Evolutionary conservation across 2,329 filamentous ascomycete genomes (phyloP), one percentile per base, ranked within the genome.

Genomic region (Sporothrix globosa): DNA sequence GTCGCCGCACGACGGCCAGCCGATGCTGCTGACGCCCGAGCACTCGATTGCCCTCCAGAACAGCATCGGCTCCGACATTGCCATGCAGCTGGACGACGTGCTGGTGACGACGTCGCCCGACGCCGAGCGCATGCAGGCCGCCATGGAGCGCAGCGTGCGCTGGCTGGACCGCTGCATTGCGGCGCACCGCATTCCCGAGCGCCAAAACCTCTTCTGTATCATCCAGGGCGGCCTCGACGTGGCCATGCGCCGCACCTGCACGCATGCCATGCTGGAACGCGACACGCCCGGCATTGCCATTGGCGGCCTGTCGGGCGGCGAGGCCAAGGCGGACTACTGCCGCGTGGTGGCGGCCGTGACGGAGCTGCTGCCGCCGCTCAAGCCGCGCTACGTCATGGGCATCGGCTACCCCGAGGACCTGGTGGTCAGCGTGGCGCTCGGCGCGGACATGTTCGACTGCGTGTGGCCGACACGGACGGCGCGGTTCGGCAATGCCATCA

Each of bases 401-500:
- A 96, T 99, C 75, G 93, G 96, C 14, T 99, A 97, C 79, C 96
- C 96, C 1, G 96, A 98, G 82, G 96, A 99, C 77, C 84, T 99
- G 70, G 88, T 99, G 1, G 94, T 99, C 52, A 96, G 93, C 68
- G 90, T 97, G 4, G 96, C 96, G 1, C 85, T 99, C 0, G 96
- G 96, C 3, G 96, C 96, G 65, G 96, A 99, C 81, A 99, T 99
- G 96, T 99, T 99, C 78, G 96, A 99, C 81, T 99, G 96, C 78
- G 96, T 99, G 7, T 99, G 96, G 96, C 96, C 96, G 1, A 98
- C 96, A 4, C 86, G 96, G 69, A 99, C 96, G 48, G 96, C 96
- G 78, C 89, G 96, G 46, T 99, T 99, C 77, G 96, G 96, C 72
- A 97, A 97, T 77, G 96, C 95, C 50, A 88, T 99, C 71, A 97